These are phyloP conservation scores for Alternaria burnsii DNA, from an alignment of 2,329 filamentous ascomycete genomes.

Conservation along the genomic window DNA sequence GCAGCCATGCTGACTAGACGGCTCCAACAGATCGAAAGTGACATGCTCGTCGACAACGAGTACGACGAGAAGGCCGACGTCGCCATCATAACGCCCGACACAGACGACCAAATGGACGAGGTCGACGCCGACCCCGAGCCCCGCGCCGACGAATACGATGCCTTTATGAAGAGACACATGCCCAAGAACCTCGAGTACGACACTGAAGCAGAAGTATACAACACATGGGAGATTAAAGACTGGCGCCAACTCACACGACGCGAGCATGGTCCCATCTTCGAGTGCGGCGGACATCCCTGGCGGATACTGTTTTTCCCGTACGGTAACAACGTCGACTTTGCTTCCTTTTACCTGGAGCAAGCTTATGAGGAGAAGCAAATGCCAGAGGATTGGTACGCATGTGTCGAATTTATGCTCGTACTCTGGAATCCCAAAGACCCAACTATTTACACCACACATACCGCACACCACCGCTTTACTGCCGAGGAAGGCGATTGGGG, in stretches of 20 bases:
- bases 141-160: slow-evolving; percentile 72
- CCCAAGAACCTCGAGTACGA: slow-evolving; percentile 81
- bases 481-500: slow-evolving; percentile 98
- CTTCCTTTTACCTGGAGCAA: slow-evolving; percentile 96
- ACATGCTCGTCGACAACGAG: slow-evolving; percentile 70
- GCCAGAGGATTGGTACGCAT: slow-evolving; percentile 94
- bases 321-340: slow-evolving; percentile 92
- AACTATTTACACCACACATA: slow-evolving; percentile 76
- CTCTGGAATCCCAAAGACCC: slow-evolving; percentile 95
- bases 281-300: slow-evolving; percentile 90
- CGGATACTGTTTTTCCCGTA: slow-evolving; percentile 94
- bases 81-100: slow-evolving; percentile 68
- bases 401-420: slow-evolving; percentile 93
- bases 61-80: slow-evolving; percentile 70
- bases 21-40: slow-evolving; percentile 63
- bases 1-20: slow-evolving; percentile 17
- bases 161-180: slow-evolving; percentile 83
- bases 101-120: slow-evolving; percentile 65
- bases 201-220: slow-evolving; percentile 74
- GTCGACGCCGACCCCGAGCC: slow-evolving; percentile 63
- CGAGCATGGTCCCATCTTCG: slow-evolving; percentile 86
- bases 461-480: slow-evolving; percentile 94
- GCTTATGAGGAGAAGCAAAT: slow-evolving; percentile 78
- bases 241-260: slow-evolving; percentile 81
- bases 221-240: slow-evolving; percentile 88